A percentile compares a stretch with the other conserved stretches of the same genome.
These are phyloP conservation scores for Thielaviopsis euricoi DNA, from an alignment of 2,329 filamentous ascomycete genomes.

Conservation along the genomic window DNA sequence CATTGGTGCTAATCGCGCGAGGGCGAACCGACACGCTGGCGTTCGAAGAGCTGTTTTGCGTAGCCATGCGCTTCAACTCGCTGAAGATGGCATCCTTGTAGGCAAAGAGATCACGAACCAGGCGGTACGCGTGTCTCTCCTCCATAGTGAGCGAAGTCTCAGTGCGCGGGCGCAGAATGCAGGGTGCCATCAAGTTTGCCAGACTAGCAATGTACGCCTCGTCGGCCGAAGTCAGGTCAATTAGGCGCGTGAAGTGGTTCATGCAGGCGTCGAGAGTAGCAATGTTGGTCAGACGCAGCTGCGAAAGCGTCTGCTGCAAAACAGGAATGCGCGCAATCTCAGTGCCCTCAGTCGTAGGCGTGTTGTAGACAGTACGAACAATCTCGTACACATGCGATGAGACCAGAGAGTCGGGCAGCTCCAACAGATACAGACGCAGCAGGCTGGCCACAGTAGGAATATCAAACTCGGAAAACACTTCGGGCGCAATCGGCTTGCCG, in stretches of 20 bases:
- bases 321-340: conserved; percentile 74
- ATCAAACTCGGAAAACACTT: conserved; percentile 74
- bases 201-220: conserved; percentile 67
- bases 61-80: conserved; percentile 80
- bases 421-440: conserved; percentile 84
- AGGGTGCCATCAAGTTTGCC: conserved; percentile 61
- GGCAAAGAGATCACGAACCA: conserved; percentile 79
- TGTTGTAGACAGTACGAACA: conserved; percentile 89
- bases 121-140: conserved; percentile 79
- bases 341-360: conserved; percentile 56
- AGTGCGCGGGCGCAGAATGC: conserved; percentile 69
- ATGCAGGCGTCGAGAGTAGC: conserved; percentile 96
- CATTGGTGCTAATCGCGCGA: conserved; percentile 83
- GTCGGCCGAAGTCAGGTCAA: conserved; percentile 91
- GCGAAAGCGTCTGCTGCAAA: conserved; percentile 86
- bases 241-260: conserved; percentile 92
- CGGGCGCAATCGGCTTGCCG: conserved; percentile 60
- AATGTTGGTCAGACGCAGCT: conserved; percentile 90
- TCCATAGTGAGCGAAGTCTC: conserved; percentile 90
- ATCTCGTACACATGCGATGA: conserved; percentile 98
- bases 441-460: conserved; percentile 86
- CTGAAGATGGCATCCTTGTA: conserved; percentile 94
- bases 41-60: conserved; percentile 46
- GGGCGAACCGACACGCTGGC: conserved; percentile 40
- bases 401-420: conserved; percentile 93